Conservation (phyloP, 371 early-diverging fungal genomes). For the Basidiobolus meristosporus region DNA sequence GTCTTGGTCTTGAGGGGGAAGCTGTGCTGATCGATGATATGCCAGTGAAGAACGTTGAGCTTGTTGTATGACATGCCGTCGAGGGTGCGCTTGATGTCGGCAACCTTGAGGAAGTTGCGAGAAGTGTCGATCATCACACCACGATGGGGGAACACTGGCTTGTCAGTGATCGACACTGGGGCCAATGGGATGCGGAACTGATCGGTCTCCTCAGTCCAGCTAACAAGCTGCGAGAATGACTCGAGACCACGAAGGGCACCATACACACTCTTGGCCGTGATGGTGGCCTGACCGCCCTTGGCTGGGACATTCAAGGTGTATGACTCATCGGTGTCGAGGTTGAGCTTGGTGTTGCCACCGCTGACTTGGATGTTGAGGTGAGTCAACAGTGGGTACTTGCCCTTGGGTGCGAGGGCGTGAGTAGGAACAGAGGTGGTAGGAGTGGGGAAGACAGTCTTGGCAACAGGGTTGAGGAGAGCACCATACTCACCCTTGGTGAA, state of each 20-base stretch:
- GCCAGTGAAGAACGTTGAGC: conserved; percentile 75
- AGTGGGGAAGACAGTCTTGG: too few species aligned
- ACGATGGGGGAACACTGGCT: conserved; percentile 47
- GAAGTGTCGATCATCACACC: conserved; percentile 57
- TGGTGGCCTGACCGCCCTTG: too few species aligned
- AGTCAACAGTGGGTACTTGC: too few species aligned
- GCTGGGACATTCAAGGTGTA: too few species aligned
- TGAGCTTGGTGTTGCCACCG: too few species aligned
- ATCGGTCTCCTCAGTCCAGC: conserved; percentile 8
- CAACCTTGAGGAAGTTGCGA: conserved; percentile 50
- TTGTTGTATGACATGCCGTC: conserved; percentile 65
- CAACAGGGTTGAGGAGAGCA: too few species aligned
- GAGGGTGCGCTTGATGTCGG: conserved; percentile 31
- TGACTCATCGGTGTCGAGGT: conserved; percentile 45
- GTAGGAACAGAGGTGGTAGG: too few species aligned
- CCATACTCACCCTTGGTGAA: too few species aligned
- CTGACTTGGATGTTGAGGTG: too few species aligned
- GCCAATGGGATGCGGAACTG: conserved; percentile 4
- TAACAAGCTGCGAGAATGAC: conserved; percentile 48
- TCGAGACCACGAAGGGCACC: conserved; percentile 60
- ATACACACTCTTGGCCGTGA: conserved; percentile 40
- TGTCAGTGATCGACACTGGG: conserved; percentile 43
- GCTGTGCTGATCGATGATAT: conserved; percentile 56
- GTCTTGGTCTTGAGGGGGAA: conserved; percentile 42
- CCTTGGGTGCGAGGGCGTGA: too few species aligned